phyloP scores from a whole-genome alignment of 2,329 filamentous ascomycete genomes.

The Curvularia hawaiiensis region DNA sequence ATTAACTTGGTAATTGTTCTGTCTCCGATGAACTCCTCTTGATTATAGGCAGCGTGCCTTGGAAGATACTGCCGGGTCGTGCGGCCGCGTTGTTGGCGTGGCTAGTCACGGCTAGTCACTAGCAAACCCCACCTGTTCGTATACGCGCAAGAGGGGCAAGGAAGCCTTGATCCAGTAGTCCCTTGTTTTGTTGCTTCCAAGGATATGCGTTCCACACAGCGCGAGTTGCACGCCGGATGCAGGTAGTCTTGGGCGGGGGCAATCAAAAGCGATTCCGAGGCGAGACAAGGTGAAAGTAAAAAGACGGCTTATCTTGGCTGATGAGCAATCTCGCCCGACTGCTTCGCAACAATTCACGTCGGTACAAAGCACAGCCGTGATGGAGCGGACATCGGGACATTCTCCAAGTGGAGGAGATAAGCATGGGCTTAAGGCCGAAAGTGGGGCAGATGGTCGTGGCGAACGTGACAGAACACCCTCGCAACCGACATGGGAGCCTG shows the following conservation, averaged over 20 bases:
- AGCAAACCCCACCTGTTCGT: background rate
- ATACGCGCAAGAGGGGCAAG: background rate
- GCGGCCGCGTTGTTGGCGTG: background rate
- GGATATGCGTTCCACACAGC: background rate
- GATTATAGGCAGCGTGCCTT: background rate
- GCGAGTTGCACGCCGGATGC: background rate
- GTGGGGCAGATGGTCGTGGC: background rate
- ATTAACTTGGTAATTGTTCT: background rate
- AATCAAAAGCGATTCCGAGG: background rate
- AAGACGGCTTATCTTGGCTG: background rate
- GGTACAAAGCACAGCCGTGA: background rate
- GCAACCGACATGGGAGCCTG: background rate
- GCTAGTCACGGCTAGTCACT: background rate
- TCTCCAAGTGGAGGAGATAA: background rate
- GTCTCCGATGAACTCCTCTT: background rate
- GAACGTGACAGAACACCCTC: constrained; percentile 2
- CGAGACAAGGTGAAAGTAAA: background rate
- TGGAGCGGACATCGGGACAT: background rate
- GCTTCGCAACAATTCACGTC: background rate
- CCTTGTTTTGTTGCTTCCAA: background rate
- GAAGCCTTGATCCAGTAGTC: background rate
- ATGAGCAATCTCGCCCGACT: background rate
- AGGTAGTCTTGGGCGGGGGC: background rate
- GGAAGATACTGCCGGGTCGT: background rate
- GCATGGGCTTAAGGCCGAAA: background rate